Conservation (phyloP, 2,329 filamentous ascomycete species). For the Colletotrichum cordylinicola region DNA sequence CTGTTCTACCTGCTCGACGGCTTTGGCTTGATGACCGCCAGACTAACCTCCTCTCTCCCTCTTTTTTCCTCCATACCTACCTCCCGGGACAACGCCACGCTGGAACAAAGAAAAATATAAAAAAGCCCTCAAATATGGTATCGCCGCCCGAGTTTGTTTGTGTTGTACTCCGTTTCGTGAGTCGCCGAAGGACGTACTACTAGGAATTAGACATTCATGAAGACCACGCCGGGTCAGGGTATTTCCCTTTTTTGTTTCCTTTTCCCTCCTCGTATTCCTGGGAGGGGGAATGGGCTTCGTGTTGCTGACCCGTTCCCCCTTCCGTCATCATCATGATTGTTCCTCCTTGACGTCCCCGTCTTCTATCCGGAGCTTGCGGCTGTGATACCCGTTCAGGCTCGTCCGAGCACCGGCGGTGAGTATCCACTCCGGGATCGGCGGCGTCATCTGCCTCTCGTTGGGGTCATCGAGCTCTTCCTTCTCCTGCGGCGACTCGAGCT, state of each 20-base stretch:
- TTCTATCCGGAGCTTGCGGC: conserved; percentile 35
- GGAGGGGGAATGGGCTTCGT: not conserved
- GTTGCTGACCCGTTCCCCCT: not conserved
- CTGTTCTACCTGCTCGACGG: not conserved
- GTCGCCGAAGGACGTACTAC: conserved; percentile 6
- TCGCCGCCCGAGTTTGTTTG: conserved; percentile 16
- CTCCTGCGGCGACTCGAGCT: conserved; percentile 22
- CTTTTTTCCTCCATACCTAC: not conserved
- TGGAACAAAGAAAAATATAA: conserved; percentile 12
- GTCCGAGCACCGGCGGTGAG: conserved; percentile 57
- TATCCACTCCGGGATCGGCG: conserved; percentile 68
- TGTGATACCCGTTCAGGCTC: conserved; percentile 54
- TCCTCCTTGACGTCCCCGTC: conserved; percentile 25
- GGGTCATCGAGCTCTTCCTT: conserved; percentile 12
- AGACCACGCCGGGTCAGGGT: conserved; percentile 17
- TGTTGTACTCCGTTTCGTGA: conserved; percentile 1
- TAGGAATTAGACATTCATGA: conserved; percentile 24
- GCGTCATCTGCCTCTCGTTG: conserved; percentile 56
- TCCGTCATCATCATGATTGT: conserved; percentile 23
- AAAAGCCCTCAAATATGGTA: conserved; percentile 21
- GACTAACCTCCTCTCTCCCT: not conserved
- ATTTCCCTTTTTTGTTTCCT: not conserved
- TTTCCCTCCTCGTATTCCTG: not conserved
- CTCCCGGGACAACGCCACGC: conserved; percentile 18
- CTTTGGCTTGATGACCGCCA: not conserved